Evolutionary conservation across 768 basidiomycete species (phyloP), one percentile per base, ranked within the genome.

Genomic region (Boletus rufocinnamomeus): DNA sequence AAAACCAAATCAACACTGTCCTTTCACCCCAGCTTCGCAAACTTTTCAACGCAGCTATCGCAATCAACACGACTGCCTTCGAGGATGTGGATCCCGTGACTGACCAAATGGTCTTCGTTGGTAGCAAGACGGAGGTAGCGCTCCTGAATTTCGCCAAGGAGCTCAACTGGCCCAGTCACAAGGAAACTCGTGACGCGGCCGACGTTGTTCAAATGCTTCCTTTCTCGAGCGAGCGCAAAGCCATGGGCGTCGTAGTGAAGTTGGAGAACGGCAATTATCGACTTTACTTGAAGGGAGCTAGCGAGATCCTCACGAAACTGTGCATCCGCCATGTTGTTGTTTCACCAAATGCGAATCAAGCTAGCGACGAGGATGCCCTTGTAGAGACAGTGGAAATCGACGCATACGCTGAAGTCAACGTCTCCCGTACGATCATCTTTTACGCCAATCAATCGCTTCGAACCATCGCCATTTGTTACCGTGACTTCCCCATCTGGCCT

Each of bases 361-460:
- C 57, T 8, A 51, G 44, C 25, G 62, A 66, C 28, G 56, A 71
- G 44, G 61, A 65, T 34, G 60, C 65, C 3, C 63, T 72, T 32
- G 72, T 95, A 45, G 81, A 87, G 69, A 85, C 84, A 2, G 75
- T 70, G 57, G 72, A 72, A 1, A 93, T 97, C 57, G 86, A 85
- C 64, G 77, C 82, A 11, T 75, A 86, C 19, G 85, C 87, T 16
- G 78, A 80, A 58, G 88, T 89, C 67, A 98, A 98, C 69, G 93
- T 98, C 70, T 83, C 81, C 28, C 84, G 92, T 47, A 98, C 96
- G 16, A 98, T 95, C 74, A 95, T 96, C 63, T 96, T 97, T 75
- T 98, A 99, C 72, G 95, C 95, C 66, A 95, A 95, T 73, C 96
- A 98, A 76, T 90, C 87, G 14, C 85, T 98, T 11, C 86, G 96